Conservation (phyloP, 2,329 filamentous ascomycete species). For the Triangularia setosa region DNA sequence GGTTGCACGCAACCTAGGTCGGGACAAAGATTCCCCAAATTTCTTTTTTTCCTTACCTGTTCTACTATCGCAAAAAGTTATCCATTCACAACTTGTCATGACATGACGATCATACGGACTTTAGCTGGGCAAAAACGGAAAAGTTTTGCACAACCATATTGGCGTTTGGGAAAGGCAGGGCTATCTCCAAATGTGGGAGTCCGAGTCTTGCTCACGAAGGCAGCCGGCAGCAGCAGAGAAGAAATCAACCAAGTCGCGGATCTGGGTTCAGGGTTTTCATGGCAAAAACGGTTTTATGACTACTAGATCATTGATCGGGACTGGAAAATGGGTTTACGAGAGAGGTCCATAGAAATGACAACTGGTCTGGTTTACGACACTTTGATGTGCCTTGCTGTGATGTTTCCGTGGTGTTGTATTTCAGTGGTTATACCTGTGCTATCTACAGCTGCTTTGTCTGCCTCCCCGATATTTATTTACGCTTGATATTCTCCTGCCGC, state of each 20-base stretch:
- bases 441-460: background rate
- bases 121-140: constrained; percentile 25
- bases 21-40: constrained; percentile 16
- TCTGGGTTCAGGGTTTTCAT: constrained; percentile 20
- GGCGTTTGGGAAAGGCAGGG: constrained; percentile 22
- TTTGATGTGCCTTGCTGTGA: background rate
- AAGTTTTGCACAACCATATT: constrained; percentile 24
- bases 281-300: constrained; percentile 24
- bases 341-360: constrained; percentile 22
- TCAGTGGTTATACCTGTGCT: background rate
- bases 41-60: constrained; percentile 20
- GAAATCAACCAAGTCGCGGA: constrained; percentile 5
- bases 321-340: constrained; percentile 22
- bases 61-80: constrained; percentile 7
- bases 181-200: constrained; percentile 1
- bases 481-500: too few species aligned
- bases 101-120: constrained; percentile 17
- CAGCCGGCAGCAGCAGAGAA: background rate
- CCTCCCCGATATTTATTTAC: too few species aligned
- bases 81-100: constrained; percentile 20
- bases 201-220: background rate
- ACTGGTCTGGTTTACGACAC: constrained; percentile 19
- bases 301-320: constrained; percentile 24
- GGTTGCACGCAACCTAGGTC: constrained; percentile 18
- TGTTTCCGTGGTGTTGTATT: background rate